Percentiles rank a stretch among this genome's conserved stretches.
phyloP scores from a whole-genome alignment of 2,329 filamentous ascomycete genomes.

The Dothideomycetidae sp. region DNA sequence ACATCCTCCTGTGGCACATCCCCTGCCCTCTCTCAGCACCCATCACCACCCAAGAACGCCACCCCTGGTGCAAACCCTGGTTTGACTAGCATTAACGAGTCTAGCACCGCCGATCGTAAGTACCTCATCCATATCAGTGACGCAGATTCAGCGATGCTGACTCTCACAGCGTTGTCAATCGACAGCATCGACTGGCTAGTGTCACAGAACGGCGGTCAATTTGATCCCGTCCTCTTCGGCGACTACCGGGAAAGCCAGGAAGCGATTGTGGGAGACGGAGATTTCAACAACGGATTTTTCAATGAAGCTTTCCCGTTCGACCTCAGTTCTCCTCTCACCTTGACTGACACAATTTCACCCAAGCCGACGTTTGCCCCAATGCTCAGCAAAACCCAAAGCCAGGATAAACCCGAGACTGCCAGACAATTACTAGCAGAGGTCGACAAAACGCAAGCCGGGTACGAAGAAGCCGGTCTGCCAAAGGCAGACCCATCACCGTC shows the following conservation, averaged over 20 bases:
- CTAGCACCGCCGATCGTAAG: conserved; percentile 2
- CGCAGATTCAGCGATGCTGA: neutral
- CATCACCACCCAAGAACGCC: conserved; percentile 40
- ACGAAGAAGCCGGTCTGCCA: conserved; percentile 45
- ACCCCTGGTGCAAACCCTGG: conserved; percentile 7
- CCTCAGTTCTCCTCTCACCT: conserved; percentile 69
- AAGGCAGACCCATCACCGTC: conserved; percentile 9
- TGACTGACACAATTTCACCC: conserved; percentile 31
- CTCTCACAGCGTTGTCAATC: conserved; percentile 34
- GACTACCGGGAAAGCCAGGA: conserved; percentile 86
- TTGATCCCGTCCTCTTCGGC: conserved; percentile 82
- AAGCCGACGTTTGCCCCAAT: conserved; percentile 13
- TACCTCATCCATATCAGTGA: neutral
- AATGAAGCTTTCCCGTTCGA: conserved; percentile 44
- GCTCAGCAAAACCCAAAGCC: conserved; percentile 13
- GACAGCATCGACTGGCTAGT: conserved; percentile 59
- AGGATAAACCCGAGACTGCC: conserved; percentile 16
- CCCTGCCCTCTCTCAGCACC: conserved; percentile 53
- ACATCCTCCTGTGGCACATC: conserved; percentile 53
- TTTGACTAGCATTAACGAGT: conserved; percentile 2
- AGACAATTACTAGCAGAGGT: conserved; percentile 60
- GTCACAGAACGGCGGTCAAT: conserved; percentile 69
- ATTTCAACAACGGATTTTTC: conserved; percentile 55
- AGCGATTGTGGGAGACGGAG: conserved; percentile 53
- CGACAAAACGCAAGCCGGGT: conserved; percentile 56